Percentiles rank a stretch among this genome's conserved stretches.
Conservation (phyloP, 163 green algal species). For the Chlamydomonas reinhardtii region DNA sequence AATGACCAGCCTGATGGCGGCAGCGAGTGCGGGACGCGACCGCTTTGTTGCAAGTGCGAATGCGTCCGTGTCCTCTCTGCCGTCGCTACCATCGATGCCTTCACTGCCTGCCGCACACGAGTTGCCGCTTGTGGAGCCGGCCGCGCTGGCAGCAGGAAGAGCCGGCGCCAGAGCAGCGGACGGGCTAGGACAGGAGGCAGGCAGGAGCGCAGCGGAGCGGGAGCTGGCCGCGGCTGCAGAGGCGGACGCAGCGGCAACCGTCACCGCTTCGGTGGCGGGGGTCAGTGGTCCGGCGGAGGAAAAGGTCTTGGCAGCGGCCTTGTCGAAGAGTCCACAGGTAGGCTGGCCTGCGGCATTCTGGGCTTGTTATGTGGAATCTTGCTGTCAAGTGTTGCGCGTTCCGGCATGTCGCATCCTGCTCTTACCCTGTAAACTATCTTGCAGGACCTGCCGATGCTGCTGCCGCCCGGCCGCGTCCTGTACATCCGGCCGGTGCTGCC, state of each 20-base stretch:
- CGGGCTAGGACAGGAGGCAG: too few relatives aligned
- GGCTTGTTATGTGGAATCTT: too few relatives aligned
- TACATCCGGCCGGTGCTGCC: neutral
- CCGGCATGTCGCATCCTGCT: too few relatives aligned
- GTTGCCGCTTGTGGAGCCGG: neutral
- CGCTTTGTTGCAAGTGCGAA: neutral
- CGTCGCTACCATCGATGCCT: neutral
- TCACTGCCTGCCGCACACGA: neutral
- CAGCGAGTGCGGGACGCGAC: neutral
- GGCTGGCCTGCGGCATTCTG: too few relatives aligned
- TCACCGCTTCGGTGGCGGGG: neutral
- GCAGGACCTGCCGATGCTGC: conserved; percentile 37
- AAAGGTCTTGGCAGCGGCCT: too few relatives aligned
- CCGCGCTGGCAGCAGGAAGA: neutral
- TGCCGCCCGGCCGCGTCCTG: conserved; percentile 37
- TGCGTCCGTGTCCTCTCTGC: too few relatives aligned
- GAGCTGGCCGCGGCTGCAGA: neutral
- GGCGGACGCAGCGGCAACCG: neutral
- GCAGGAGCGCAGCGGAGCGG: too few relatives aligned
- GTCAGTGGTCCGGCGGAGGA: too few relatives aligned
- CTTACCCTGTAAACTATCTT: too few relatives aligned
- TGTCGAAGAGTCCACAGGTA: too few relatives aligned
- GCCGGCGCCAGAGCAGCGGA: neutral
- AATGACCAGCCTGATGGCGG: neutral
- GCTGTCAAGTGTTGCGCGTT: too few relatives aligned